Percentiles rank a stretch among this genome's conserved stretches.
These are phyloP conservation scores for Aquilaria agallochum DNA, from an alignment of 441 rosid genomes.

Conservation along the genomic window DNA sequence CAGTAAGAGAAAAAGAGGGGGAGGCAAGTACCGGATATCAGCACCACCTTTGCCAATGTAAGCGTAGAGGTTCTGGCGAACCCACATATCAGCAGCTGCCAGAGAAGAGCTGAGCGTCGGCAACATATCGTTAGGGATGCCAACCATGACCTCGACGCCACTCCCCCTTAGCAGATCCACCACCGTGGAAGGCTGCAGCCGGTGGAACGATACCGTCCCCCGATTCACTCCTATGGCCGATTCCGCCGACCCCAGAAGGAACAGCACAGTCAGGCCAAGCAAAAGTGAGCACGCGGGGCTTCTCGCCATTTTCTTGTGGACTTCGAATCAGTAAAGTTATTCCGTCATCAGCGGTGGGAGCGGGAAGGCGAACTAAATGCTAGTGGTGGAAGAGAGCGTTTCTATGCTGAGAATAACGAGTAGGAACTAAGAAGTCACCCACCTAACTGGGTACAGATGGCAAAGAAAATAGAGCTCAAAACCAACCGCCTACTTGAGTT, in stretches of 20 bases:
- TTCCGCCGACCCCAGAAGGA: slow-evolving; percentile 21
- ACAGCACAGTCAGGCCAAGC: slow-evolving; percentile 3
- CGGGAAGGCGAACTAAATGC: no score
- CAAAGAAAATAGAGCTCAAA: no score
- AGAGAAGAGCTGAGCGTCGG: slow-evolving; percentile 49
- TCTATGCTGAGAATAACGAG: no score
- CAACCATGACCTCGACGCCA: slow-evolving; percentile 89
- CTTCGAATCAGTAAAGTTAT: no score
- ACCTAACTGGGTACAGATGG: no score
- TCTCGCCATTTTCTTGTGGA: no score
- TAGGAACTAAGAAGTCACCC: no score
- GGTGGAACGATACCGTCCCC: slow-evolving; percentile 76
- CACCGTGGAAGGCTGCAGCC: slow-evolving; percentile 73
- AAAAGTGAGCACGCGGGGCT: no score
- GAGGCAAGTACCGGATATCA: slow-evolving; percentile 56
- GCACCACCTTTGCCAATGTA: slow-evolving; percentile 76
- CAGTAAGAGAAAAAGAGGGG: neutral
- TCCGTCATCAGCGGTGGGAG: no score
- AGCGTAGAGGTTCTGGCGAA: slow-evolving; percentile 73
- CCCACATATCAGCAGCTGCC: slow-evolving; percentile 68
- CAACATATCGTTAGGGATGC: slow-evolving; percentile 79
- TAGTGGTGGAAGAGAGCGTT: no score
- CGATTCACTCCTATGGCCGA: slow-evolving; percentile 89
- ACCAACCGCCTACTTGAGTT: no score
- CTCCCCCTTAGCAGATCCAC: slow-evolving; percentile 90